These are phyloP conservation scores for Cyberlindnera japonica DNA, from an alignment of 805 yeast species.

Conservation along the genomic window DNA sequence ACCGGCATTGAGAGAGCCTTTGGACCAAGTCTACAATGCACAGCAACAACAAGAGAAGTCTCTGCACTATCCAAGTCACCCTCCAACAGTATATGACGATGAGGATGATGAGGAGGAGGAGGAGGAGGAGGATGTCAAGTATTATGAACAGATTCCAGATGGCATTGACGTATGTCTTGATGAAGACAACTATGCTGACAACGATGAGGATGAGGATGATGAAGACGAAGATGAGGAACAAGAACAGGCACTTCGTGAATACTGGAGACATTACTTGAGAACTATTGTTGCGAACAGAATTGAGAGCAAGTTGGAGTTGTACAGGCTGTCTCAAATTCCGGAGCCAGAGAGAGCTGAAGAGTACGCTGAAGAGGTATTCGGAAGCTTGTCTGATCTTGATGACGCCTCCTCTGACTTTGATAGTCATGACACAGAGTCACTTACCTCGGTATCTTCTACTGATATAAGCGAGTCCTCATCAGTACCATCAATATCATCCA, in stretches of 20 bases:
- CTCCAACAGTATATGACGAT: slow-evolving; percentile 12
- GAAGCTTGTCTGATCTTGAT: slow-evolving; percentile 11
- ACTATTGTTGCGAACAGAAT: slow-evolving; percentile 23
- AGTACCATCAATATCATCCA: slow-evolving; percentile 8
- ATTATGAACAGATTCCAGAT: slow-evolving; percentile 9
- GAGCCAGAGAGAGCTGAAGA: slow-evolving; percentile 14
- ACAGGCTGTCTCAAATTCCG: slow-evolving; percentile 15
- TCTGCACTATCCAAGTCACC: slow-evolving; percentile 8
- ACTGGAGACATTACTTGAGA: slow-evolving; percentile 19
- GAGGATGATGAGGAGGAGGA: slow-evolving; percentile 6
- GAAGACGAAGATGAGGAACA: slow-evolving; percentile 12
- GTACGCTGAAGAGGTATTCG: slow-evolving; percentile 11
- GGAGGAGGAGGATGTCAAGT: slow-evolving; percentile 5
- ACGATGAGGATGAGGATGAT: slow-evolving; percentile 3
- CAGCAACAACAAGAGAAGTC: neutral
- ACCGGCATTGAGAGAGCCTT: slow-evolving; percentile 7
- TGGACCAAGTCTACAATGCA: slow-evolving; percentile 11
- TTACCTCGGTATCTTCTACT: slow-evolving; percentile 19
- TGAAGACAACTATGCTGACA: neutral
- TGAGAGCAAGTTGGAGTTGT: slow-evolving; percentile 21
- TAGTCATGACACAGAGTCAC: slow-evolving; percentile 14
- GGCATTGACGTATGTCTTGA: no score
- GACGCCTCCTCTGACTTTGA: slow-evolving; percentile 6
- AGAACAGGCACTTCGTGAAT: slow-evolving; percentile 9
- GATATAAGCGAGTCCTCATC: slow-evolving; percentile 10